A percentile compares a stretch with the other conserved stretches of the same genome.
Evolutionary conservation across 148 eudicot genomes (phyloP).

Genomic region (Heliosperma pusillum): DNA sequence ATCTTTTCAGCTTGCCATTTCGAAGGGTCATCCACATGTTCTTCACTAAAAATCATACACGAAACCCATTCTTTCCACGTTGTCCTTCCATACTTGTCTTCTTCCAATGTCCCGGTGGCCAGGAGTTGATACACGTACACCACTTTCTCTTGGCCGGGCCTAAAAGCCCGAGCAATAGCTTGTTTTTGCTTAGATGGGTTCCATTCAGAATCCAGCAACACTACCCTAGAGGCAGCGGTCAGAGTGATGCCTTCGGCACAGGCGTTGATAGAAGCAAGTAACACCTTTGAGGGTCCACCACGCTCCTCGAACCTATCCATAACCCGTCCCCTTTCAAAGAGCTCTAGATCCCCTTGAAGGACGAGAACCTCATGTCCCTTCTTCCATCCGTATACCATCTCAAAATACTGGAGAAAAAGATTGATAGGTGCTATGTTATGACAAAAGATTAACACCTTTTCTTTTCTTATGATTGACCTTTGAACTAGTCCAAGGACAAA

Average conservation of each 20-base stretch:
- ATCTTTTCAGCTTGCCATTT: conserved; percentile 90
- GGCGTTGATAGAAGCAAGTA: conserved; percentile 88
- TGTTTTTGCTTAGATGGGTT: conserved; percentile 96
- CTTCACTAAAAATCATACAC: conserved; percentile 94
- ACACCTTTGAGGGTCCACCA: conserved; percentile 72
- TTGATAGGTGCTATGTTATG: conserved; percentile 94
- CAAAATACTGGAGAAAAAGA: conserved; percentile 63
- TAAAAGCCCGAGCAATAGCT: conserved; percentile 89
- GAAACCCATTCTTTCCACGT: conserved; percentile 99
- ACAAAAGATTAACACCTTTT: conserved; percentile 87
- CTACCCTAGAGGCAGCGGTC: conserved; percentile 97
- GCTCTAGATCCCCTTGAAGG: conserved; percentile 85
- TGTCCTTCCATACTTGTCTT: conserved; percentile 75
- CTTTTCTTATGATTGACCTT: conserved; percentile 64
- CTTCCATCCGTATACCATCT: conserved; percentile 64
- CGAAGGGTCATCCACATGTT: conserved; percentile 84
- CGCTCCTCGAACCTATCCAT: conserved; percentile 95
- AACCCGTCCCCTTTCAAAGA: conserved; percentile 79
- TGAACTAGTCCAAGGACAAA: conserved; percentile 80
- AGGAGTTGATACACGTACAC: conserved; percentile 90
- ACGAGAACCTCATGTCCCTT: conserved; percentile 90
- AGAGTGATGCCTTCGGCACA: conserved; percentile 91
- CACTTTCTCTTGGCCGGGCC: conserved; percentile 89
- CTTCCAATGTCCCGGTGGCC: conserved; percentile 79
- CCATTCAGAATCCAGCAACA: conserved; percentile 91